Evolutionary conservation across 805 yeast genomes (phyloP).

Genomic region (Candida incommunis): DNA sequence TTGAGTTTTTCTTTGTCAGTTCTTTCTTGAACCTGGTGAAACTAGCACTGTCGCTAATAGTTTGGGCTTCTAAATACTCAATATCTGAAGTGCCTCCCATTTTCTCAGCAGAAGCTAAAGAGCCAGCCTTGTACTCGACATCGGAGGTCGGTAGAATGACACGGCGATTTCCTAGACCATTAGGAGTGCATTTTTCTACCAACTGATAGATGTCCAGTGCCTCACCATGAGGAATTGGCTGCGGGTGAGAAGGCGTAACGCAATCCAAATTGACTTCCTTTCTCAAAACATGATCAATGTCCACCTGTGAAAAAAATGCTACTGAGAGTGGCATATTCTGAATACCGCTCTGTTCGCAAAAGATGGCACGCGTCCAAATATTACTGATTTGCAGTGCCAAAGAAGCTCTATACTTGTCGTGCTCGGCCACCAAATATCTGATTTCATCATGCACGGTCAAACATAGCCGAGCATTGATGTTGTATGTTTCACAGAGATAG

Average conservation of each 20-base stretch:
- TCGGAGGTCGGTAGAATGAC: background rate
- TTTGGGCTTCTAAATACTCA: too few relatives aligned
- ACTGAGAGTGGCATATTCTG: slow-evolving; percentile 84
- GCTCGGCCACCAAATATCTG: slow-evolving; percentile 59
- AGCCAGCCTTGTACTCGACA: background rate
- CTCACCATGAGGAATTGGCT: slow-evolving; percentile 66
- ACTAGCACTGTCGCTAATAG: too few relatives aligned
- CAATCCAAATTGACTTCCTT: slow-evolving; percentile 91
- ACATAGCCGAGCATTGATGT: slow-evolving; percentile 60
- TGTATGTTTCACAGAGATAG: slow-evolving; percentile 49
- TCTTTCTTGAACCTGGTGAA: too few relatives aligned
- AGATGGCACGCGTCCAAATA: slow-evolving; percentile 92
- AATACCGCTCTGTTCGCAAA: slow-evolving; percentile 83
- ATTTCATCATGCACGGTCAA: slow-evolving; percentile 94
- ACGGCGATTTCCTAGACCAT: slow-evolving; percentile 7
- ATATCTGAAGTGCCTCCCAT: too few relatives aligned
- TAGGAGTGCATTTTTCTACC: slow-evolving; percentile 19
- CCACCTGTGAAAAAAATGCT: slow-evolving; percentile 91
- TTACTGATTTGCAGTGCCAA: slow-evolving; percentile 79
- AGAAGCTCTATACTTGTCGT: slow-evolving; percentile 65
- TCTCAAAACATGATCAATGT: slow-evolving; percentile 73
- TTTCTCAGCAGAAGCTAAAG: too few relatives aligned
- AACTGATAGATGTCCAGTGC: slow-evolving; percentile 46
- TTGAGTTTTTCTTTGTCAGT: too few relatives aligned
- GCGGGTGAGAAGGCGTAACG: slow-evolving; percentile 74